A percentile compares a stretch with the other conserved stretches of the same genome.
Evolutionary conservation across 805 yeast genomes (phyloP).

Genomic region (Teunomyces cretensis): DNA sequence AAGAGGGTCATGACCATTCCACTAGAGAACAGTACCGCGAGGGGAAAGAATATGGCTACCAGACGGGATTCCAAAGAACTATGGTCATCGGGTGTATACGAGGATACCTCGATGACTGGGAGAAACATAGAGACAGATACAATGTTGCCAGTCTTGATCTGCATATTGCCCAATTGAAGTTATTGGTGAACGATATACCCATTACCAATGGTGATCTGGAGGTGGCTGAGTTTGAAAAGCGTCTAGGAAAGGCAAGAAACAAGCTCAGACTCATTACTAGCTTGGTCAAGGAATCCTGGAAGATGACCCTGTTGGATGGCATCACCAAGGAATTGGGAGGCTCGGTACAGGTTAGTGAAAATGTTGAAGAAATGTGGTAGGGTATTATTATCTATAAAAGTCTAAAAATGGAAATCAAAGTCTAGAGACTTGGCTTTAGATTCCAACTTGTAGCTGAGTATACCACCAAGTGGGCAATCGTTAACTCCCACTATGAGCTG

Average conservation of each 20-base stretch:
- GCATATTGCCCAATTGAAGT: slow-evolving; percentile 30
- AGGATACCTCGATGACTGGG: slow-evolving; percentile 47
- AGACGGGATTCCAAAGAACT: slow-evolving; percentile 72
- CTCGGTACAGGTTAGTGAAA: slow-evolving; percentile 32
- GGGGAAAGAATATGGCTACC: slow-evolving; percentile 83
- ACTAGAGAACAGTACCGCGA: slow-evolving; percentile 60
- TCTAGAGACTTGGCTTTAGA: slow-evolving; percentile 36
- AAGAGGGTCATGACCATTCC: slow-evolving; percentile 68
- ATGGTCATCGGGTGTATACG: slow-evolving; percentile 67
- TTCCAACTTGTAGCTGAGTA: slow-evolving; percentile 46
- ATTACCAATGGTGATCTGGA: slow-evolving; percentile 49
- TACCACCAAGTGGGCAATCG: slow-evolving; percentile 59
- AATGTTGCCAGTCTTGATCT: slow-evolving; percentile 14
- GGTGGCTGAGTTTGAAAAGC: slow-evolving; percentile 55
- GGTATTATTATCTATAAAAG: neutral
- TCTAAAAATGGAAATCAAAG: slow-evolving; percentile 36
- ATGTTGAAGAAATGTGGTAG: slow-evolving; percentile 45
- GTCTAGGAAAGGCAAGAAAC: slow-evolving; percentile 56
- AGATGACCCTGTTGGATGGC: slow-evolving; percentile 29
- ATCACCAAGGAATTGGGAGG: slow-evolving; percentile 41
- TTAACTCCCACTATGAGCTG: slow-evolving; percentile 52
- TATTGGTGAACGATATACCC: slow-evolving; percentile 17
- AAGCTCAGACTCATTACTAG: slow-evolving; percentile 54
- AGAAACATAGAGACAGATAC: slow-evolving; percentile 16
- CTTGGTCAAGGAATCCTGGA: slow-evolving; percentile 29